Evolutionary conservation across 140 eudicot species (phyloP).

Genomic region (Artemisia princeps): DNA sequence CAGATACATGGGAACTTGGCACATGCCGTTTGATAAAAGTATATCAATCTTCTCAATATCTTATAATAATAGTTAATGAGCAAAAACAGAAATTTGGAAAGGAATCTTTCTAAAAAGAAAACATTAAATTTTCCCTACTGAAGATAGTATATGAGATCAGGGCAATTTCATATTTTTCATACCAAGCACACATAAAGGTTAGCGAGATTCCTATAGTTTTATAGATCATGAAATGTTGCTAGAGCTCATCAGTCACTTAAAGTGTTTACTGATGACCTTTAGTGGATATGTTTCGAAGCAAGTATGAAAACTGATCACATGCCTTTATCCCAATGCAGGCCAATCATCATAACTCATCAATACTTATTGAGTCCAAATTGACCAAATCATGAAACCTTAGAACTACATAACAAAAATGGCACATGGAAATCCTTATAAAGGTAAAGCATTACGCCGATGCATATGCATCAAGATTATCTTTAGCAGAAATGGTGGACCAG

Average conservation of each 20-base stretch:
- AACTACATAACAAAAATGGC: slow-evolving; percentile 16
- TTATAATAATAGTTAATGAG: slow-evolving; percentile 2
- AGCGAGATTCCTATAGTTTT: slow-evolving; percentile 5
- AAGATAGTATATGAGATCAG: slow-evolving; percentile 12
- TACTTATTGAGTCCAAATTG: slow-evolving; percentile 10
- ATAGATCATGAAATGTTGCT: slow-evolving; percentile 15
- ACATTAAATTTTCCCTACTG: background rate
- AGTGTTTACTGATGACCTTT: slow-evolving; percentile 3
- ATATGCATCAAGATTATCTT: slow-evolving; percentile 14
- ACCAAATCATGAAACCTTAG: slow-evolving; percentile 11
- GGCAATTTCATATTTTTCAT: slow-evolving; percentile 10
- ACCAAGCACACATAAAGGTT: slow-evolving; percentile 4
- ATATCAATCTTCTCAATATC: slow-evolving; percentile 6
- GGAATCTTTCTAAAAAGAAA: background rate
- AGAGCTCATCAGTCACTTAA: slow-evolving; percentile 8
- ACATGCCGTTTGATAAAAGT: background rate
- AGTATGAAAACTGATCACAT: slow-evolving; percentile 9
- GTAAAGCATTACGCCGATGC: background rate
- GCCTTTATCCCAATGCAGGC: slow-evolving; percentile 15
- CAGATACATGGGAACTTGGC: background rate
- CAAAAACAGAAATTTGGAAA: slow-evolving; percentile 14
- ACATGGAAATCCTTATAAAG: slow-evolving; percentile 11
- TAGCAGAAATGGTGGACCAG: background rate
- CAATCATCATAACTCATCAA: background rate
- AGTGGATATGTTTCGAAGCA: background rate